Evolutionary conservation across 768 basidiomycete species (phyloP).

Genomic region (Phanerodontia chrysosporium): DNA sequence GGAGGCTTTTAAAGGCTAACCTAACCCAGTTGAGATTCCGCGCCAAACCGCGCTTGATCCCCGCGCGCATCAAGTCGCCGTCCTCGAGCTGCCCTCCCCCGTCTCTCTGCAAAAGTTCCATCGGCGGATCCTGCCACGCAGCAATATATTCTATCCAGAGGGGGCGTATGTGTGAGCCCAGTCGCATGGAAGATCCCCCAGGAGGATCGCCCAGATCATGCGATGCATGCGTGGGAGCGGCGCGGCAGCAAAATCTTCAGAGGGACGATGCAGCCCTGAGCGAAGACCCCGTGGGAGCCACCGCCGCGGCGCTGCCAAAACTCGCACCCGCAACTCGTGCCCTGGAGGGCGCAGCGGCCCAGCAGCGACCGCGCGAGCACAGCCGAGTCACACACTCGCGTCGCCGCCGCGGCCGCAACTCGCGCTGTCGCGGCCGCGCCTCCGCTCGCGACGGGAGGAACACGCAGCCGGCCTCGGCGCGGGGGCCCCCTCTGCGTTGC

Average conservation of each 20-base stretch:
- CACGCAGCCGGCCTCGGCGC: too few relatives aligned
- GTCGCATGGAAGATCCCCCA: background rate
- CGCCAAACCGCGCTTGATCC: background rate
- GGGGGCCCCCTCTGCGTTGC: too few relatives aligned
- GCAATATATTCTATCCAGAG: background rate
- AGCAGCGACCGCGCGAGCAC: background rate
- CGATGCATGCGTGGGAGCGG: background rate
- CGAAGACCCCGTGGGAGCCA: background rate
- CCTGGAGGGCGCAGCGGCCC: background rate
- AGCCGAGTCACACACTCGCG: too few relatives aligned
- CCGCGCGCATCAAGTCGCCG: background rate
- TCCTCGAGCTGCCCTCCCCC: too few relatives aligned
- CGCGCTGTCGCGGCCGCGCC: too few relatives aligned
- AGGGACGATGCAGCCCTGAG: background rate
- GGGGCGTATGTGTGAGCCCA: too few relatives aligned
- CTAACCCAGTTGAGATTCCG: background rate
- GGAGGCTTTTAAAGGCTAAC: constrained; percentile 1
- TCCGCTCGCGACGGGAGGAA: too few relatives aligned
- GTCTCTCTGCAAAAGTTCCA: background rate
- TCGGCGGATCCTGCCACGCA: background rate
- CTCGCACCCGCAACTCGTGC: background rate
- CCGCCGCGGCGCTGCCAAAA: background rate
- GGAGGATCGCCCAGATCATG: background rate
- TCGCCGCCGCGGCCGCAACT: too few relatives aligned
- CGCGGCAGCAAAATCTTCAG: background rate